Base-by-base conservation (phyloP, 1,284 basidiomycete species). In the Chiua sp. region DNA sequence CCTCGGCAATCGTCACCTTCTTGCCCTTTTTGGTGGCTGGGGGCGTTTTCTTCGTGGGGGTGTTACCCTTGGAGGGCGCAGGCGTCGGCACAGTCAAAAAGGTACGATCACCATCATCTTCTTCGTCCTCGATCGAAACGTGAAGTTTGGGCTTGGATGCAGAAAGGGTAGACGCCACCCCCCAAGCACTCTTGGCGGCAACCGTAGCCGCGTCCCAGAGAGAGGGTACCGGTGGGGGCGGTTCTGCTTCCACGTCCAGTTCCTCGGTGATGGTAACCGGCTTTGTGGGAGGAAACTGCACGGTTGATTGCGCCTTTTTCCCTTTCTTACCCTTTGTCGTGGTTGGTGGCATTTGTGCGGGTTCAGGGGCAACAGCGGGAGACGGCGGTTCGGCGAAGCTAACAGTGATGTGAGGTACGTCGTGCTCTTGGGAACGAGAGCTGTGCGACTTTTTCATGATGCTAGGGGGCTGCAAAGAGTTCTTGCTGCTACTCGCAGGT, bases 1-100 rank as follows among this genome's bases (percentile, higher is more conserved):
- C 77, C 55, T 83, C 82, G 59, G 79, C 76, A n/a, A 84, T 74
- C n/a, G 74, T 80, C 50, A 79, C 79, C 22, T 71, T 72, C 63
- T 78, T 75, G 26, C 68, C 59, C 53, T 63, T 72, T 52, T 72
- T 72, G 35, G 55, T 39, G 1, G 58, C 50, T 46, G 60, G 33
- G 11, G 57, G 61, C 1, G 59, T 53, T 44, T 75, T 71, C 59
- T 74, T 80, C 59, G 71, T 26, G 26, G 37, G 50, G 39, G 15
- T 22, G n/a, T n/a, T 64, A 3, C 52, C 53, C 63, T 53, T 64
- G 18, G 63, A 26, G 1, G 57, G 57, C 48, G 55, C 54, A n/a
- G 57, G 59, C 37, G 53, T 55, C 11, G 48, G 44, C 53, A 28
- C 48, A 7, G 51, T 22, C 11, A 11, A 11, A 11, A 44, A 44